phyloP scores from a whole-genome alignment of 2,329 filamentous ascomycete species.

The Thelonectria blattea region DNA sequence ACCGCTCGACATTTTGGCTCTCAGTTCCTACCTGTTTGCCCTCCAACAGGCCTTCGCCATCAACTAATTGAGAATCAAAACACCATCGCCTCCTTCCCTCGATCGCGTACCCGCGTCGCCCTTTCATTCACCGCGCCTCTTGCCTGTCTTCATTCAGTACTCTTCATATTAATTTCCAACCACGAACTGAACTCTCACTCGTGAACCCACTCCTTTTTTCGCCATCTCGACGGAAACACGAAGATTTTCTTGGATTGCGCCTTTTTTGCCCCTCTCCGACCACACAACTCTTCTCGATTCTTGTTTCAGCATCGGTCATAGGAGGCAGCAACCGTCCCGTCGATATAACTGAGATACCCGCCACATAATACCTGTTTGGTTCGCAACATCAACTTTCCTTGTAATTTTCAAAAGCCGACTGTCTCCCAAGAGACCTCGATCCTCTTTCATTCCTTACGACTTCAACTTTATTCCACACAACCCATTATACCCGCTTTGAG shows the following conservation, averaged over 20 bases:
- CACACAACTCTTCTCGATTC: conserved; percentile 25
- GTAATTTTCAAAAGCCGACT: conserved; percentile 31
- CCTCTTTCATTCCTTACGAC: conserved; percentile 31
- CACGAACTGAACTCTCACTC: conserved; percentile 24
- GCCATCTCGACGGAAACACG: conserved; percentile 25
- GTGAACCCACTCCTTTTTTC: conserved; percentile 27
- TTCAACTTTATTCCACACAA: conserved; percentile 18
- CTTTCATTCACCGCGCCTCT: conserved; percentile 36
- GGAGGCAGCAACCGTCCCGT: conserved; percentile 24
- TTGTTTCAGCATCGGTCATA: conserved; percentile 27
- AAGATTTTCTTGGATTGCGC: conserved; percentile 36
- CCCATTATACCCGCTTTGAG: conserved; percentile 45
- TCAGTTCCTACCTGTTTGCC: conserved; percentile 17
- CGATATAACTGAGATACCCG: conserved; percentile 34
- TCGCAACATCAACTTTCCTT: conserved; percentile 26
- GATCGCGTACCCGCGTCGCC: conserved; percentile 27
- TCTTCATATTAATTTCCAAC: conserved; percentile 32
- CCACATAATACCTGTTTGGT: conserved; percentile 33
- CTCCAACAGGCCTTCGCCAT: conserved; percentile 14
- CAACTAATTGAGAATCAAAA: conserved; percentile 1
- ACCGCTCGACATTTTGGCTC: conserved; percentile 6
- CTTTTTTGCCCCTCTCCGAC: conserved; percentile 24
- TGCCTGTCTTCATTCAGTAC: conserved; percentile 27
- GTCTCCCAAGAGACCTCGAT: conserved; percentile 25
- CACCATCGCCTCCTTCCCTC: conserved; percentile 24